These are phyloP conservation scores for Mimosa pudica DNA, from an alignment of 306 rosid genomes.

Conservation along the genomic window DNA sequence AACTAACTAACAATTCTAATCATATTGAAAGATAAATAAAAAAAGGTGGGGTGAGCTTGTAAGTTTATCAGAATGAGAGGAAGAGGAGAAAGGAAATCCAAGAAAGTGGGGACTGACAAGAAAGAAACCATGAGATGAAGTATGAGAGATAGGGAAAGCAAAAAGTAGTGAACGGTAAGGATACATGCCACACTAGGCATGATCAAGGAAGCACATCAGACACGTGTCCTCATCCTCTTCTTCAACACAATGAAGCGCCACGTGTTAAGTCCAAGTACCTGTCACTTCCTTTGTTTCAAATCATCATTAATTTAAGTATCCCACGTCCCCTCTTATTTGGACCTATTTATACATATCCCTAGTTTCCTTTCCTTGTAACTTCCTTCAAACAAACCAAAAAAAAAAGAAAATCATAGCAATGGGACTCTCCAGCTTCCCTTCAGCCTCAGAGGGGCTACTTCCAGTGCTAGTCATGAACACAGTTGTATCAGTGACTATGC, in stretches of 20 bases:
- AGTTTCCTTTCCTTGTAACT: neutral
- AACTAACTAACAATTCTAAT: no score
- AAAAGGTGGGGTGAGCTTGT: neutral
- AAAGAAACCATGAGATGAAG: no score
- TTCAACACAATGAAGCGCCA: constrained; percentile 48
- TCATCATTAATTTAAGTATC: neutral
- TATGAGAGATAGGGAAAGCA: neutral
- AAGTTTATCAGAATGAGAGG: neutral
- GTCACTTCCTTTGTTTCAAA: neutral
- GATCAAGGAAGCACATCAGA: constrained; percentile 14
- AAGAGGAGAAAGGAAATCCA: neutral
- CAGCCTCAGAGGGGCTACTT: constrained; percentile 62
- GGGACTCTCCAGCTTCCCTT: constrained; percentile 74
- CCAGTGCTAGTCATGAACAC: constrained; percentile 72
- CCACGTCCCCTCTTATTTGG: neutral
- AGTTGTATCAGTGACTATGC: constrained; percentile 49
- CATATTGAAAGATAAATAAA: no score
- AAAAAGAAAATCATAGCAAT: neutral
- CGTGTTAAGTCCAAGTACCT: constrained; percentile 40
- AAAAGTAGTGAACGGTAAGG: constrained; percentile 27
- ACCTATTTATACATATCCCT: neutral
- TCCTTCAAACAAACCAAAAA: neutral
- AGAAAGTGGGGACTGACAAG: neutral
- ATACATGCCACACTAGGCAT: constrained; percentile 45
- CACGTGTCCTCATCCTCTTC: constrained; percentile 45